Base-by-base conservation (phyloP, 2,329 filamentous ascomycete genomes). In the Pseudophaeomoniella oleicola region DNA sequence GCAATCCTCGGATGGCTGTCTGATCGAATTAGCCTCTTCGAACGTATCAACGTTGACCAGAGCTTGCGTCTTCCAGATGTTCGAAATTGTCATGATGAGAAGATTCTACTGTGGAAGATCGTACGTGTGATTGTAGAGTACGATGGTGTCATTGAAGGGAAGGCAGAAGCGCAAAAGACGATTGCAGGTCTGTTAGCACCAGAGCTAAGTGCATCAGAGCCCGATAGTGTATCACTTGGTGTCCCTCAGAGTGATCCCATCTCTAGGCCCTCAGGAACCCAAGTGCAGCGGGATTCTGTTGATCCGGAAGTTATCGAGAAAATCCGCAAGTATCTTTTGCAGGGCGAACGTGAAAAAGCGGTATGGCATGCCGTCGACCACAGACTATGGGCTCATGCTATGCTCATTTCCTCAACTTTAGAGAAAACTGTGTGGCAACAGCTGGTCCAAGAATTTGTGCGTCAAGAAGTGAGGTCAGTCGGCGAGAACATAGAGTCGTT, bases 291-390 rank as follows among this genome's bases (percentile, higher is more conserved):
- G 4, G 85, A 94, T 41, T 67, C 76, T 3, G 68, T 80, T 2
- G 81, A 93, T 55, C 63, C 75, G 4, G 65, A 70, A 2, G 72
- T 77, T 3, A 63, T 93, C 29, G 76, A 85, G 41, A 69, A 77
- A 39, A 68, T 96, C 33, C 79, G 83, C 17, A 76, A 69, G 32
- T 68, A 76, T 48, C 69, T 98, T 3, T 66, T 93, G 5, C 65
- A 73, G 37, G 90, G 92, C 6, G 79, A 96, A 33, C 75, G 86
- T 15, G 86, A 94, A 51, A 84, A 87, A 46, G 90, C 90, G 4
- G 82, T 92, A 0, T 96, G 88, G 88, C 70, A 81, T 44, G 87
- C 90, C 3, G 88, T 86, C 19, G 90, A 98, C 55, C 86, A 87
- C 55, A 76, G 87, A 34, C 65, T 98, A 2, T 98, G 92, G 92